Conservation (phyloP, 2,329 filamentous ascomycete genomes). For the Shiraia bambusicola region DNA sequence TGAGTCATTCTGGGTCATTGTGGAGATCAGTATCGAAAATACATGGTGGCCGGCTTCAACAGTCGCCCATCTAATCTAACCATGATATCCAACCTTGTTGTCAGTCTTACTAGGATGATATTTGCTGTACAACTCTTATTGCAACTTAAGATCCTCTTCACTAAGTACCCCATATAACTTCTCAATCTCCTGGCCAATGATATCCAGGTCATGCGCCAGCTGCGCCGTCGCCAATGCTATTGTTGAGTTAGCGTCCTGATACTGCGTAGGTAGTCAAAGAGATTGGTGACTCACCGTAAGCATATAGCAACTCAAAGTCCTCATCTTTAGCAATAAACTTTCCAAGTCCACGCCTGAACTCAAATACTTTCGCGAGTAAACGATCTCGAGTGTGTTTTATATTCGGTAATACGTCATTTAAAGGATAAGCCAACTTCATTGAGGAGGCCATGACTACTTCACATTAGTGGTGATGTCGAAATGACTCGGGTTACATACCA, state of each 20-base stretch:
- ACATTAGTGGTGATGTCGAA: slow-evolving; percentile 13
- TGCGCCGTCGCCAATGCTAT: slow-evolving; percentile 64
- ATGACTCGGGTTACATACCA: slow-evolving; percentile 43
- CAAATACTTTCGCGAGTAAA: slow-evolving; percentile 82
- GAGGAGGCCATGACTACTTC: slow-evolving; percentile 77
- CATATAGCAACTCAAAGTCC: slow-evolving; percentile 90
- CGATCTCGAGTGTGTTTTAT: slow-evolving; percentile 79
- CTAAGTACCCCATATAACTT: slow-evolving; percentile 62
- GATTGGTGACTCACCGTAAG: slow-evolving; percentile 65
- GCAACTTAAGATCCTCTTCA: slow-evolving; percentile 61
- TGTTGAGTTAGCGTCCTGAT: slow-evolving; percentile 7
- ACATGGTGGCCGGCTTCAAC: too few relatives aligned
- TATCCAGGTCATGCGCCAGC: slow-evolving; percentile 56
- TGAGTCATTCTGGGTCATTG: too few relatives aligned
- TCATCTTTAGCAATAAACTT: slow-evolving; percentile 61
- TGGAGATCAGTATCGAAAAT: too few relatives aligned
- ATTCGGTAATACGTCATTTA: slow-evolving; percentile 84
- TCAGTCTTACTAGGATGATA: too few relatives aligned
- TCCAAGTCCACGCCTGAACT: slow-evolving; percentile 69
- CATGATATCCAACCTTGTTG: too few relatives aligned
- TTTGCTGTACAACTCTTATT: too few relatives aligned
- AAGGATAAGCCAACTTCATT: slow-evolving; percentile 89
- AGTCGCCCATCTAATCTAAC: too few relatives aligned
- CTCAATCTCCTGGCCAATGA: slow-evolving; percentile 58
- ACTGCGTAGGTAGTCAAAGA: background rate